phyloP scores from a whole-genome alignment of 1,139 yeast species.

The Blastobotrys arbuscula region DNA sequence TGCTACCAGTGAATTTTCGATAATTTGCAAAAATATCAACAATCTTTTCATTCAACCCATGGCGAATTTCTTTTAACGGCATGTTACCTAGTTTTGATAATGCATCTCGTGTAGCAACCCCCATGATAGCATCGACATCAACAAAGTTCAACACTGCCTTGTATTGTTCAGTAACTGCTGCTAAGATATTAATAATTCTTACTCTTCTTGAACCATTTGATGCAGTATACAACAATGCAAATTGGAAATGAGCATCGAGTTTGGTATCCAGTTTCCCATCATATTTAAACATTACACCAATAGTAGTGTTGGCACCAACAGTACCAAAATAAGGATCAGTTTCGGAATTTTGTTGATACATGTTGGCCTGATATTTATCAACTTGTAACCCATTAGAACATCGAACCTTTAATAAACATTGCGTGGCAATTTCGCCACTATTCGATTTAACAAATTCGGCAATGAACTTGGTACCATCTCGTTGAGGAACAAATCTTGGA shows the following conservation, averaged over 20 bases:
- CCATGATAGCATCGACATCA: conserved; percentile 75
- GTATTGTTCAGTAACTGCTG: conserved; percentile 72
- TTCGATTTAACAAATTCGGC: conserved; percentile 46
- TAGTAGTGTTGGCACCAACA: conserved; percentile 56
- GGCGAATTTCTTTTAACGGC: conserved; percentile 58
- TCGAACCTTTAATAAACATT: conserved; percentile 77
- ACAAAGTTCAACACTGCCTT: conserved; percentile 72
- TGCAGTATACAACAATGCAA: conserved; percentile 82
- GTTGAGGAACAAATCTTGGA: conserved; percentile 58
- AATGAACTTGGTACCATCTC: conserved; percentile 65
- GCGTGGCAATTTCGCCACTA: conserved; percentile 52
- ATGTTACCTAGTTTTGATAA: conserved; percentile 51
- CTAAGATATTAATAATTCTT: conserved; percentile 74
- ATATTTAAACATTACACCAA: conserved; percentile 67
- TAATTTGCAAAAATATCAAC: conserved; percentile 75
- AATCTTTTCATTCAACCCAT: conserved; percentile 56
- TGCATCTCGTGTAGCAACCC: conserved; percentile 70
- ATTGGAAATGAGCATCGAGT: conserved; percentile 84
- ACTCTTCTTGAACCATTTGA: conserved; percentile 71
- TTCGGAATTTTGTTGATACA: conserved; percentile 30
- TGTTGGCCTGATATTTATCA: conserved; percentile 64
- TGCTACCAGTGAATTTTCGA: conserved; percentile 44
- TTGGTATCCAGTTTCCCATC: conserved; percentile 72
- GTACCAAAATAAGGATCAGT: conserved; percentile 70
- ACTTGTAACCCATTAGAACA: conserved; percentile 88